Evolutionary conservation across 495 filamentous ascomycete genomes (phyloP).

Genomic region (Astrothelium macrocarpum): DNA sequence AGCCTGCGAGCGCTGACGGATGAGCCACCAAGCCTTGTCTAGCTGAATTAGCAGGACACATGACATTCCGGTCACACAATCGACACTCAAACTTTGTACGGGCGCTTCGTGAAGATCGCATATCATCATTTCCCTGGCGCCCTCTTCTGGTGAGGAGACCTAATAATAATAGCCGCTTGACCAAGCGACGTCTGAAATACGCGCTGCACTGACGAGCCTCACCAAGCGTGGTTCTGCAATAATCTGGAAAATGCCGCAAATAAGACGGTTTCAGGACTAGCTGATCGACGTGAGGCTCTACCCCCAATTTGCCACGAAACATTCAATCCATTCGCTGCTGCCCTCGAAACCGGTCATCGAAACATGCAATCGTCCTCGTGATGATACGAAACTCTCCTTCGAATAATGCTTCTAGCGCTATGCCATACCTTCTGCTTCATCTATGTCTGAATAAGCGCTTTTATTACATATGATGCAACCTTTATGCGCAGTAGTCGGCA

Average conservation of each 20-base stretch:
- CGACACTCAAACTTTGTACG: neutral
- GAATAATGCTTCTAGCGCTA: neutral
- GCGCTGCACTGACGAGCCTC: neutral
- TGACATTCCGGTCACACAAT: neutral
- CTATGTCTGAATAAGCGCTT: neutral
- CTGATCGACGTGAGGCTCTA: slow-evolving; percentile 1
- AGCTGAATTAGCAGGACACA: neutral
- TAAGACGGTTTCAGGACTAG: slow-evolving; percentile 6
- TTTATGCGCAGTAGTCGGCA: no score
- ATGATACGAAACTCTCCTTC: neutral
- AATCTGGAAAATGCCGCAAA: neutral
- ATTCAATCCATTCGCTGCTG: neutral
- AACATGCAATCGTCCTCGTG: neutral
- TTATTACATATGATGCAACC: no score
- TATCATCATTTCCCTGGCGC: neutral
- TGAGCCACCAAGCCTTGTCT: slow-evolving; percentile 5
- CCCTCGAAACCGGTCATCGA: neutral
- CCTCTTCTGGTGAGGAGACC: neutral
- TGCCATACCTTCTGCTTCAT: neutral
- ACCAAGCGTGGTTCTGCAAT: neutral
- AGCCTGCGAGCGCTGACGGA: neutral
- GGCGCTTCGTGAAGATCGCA: neutral
- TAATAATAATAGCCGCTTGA: slow-evolving; percentile 1
- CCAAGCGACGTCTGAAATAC: slow-evolving; percentile 5
- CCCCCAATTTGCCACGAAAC: neutral